Evolutionary conservation across 1,139 yeast genomes (phyloP).

Genomic region (Hyphopichia fennica): DNA sequence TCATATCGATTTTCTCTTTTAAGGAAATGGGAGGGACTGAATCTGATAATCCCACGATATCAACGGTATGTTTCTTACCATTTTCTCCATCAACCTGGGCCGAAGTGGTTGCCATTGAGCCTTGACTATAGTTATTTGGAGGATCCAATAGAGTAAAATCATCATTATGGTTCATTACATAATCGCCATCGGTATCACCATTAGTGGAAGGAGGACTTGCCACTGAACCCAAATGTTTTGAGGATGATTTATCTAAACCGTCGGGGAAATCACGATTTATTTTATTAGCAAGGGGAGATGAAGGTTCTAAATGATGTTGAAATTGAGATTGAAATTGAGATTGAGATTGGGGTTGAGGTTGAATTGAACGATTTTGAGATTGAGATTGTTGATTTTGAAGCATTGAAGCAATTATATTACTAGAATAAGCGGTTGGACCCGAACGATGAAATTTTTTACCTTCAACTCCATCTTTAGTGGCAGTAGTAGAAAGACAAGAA

Average conservation of each 20-base stretch:
- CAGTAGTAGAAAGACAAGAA: constrained; percentile 67
- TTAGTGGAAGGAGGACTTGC: too few species aligned
- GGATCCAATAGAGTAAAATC: constrained; percentile 3
- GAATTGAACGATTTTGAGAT: not conserved
- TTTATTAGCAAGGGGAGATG: not conserved
- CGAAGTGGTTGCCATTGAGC: constrained; percentile 29
- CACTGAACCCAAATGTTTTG: too few species aligned
- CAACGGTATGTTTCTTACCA: constrained; percentile 12
- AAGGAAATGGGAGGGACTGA: constrained; percentile 26
- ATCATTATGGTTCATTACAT: not conserved
- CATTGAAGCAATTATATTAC: constrained; percentile 34
- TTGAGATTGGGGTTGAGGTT: not conserved
- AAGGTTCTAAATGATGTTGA: not conserved
- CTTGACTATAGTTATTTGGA: constrained; percentile 16
- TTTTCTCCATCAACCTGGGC: constrained; percentile 32
- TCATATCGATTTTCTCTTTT: constrained; percentile 29
- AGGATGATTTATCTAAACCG: not conserved
- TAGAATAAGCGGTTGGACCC: constrained; percentile 39
- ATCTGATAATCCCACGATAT: constrained; percentile 6
- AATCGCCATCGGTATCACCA: not conserved
- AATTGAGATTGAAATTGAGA: not conserved
- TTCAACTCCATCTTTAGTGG: constrained; percentile 72
- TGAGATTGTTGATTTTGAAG: constrained; percentile 8
- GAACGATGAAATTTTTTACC: constrained; percentile 55
- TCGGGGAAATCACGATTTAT: not conserved